phyloP scores from a whole-genome alignment of 73 alveolate genomes.

The Paramecium primaurelia region DNA sequence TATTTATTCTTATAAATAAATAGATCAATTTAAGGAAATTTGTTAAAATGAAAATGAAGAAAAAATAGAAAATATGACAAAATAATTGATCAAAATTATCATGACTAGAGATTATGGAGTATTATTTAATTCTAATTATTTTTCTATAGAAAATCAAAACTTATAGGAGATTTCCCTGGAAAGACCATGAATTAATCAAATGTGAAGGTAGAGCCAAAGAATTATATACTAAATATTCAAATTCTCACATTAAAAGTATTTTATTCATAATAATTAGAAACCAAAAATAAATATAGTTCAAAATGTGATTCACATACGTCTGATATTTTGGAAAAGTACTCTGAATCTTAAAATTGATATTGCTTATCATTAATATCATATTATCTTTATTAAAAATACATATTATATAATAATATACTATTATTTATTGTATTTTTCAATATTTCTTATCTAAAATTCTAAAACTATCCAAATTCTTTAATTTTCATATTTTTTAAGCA shows the following conservation, averaged over 20 bases:
- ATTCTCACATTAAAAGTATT: neutral
- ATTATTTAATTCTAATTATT: neutral
- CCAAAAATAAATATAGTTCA: neutral
- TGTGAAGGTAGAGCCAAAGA: slow-evolving; percentile 38
- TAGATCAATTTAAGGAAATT: slow-evolving; percentile 3
- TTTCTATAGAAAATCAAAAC: slow-evolving; percentile 25
- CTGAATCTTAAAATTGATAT: neutral
- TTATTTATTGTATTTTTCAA: neutral
- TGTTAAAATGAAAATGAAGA: slow-evolving; percentile 5
- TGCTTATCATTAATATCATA: neutral
- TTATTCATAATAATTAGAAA: neutral
- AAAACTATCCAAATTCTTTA: neutral
- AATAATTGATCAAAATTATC: slow-evolving; percentile 11
- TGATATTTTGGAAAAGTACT: neutral
- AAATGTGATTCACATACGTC: neutral
- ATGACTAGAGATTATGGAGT: slow-evolving; percentile 40
- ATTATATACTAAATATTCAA: neutral
- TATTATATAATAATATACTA: no score
- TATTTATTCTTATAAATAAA: neutral
- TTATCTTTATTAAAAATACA: neutral
- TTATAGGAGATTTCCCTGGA: slow-evolving; percentile 48
- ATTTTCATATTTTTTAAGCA: neutral
- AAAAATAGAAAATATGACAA: slow-evolving; percentile 31
- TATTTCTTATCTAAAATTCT: neutral
- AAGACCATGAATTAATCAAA: slow-evolving; percentile 26